Evolutionary conservation across 495 filamentous ascomycete genomes (phyloP).

Genomic region (Xylaria scruposa): DNA sequence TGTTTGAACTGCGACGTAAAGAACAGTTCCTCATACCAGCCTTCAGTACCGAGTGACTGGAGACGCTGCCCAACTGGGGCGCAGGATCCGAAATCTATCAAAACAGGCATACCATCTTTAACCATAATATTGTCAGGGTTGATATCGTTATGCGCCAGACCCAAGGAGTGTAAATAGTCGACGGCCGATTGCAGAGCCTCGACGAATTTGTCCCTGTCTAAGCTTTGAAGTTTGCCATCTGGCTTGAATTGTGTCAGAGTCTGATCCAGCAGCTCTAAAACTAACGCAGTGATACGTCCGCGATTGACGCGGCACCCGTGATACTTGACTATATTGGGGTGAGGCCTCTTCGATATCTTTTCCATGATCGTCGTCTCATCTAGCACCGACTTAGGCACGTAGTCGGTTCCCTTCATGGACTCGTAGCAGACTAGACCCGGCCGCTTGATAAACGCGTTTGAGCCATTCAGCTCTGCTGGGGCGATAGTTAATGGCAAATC

Average conservation of each 20-base stretch:
- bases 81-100: constrained; percentile 44
- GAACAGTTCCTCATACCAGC: constrained; percentile 41
- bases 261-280: constrained; percentile 43
- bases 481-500: constrained; percentile 28
- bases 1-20: constrained; percentile 37
- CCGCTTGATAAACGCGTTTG: constrained; percentile 29
- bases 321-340: constrained; percentile 27
- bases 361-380: constrained; percentile 34
- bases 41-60: constrained; percentile 33
- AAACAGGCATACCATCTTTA: constrained; percentile 33
- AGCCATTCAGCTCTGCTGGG: constrained; percentile 26
- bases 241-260: constrained; percentile 30
- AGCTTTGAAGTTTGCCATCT: not conserved
- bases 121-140: constrained; percentile 41
- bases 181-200: constrained; percentile 39
- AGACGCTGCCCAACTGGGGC: constrained; percentile 34
- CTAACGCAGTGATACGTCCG: constrained; percentile 44
- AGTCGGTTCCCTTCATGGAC: constrained; percentile 25
- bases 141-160: constrained; percentile 50
- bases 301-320: constrained; percentile 32
- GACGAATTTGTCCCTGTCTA: not conserved
- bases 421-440: constrained; percentile 31
- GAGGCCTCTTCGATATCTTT: constrained; percentile 16
- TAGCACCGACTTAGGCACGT: constrained; percentile 21
- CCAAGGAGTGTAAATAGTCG: constrained; percentile 41